Percentiles rank a stretch among this genome's conserved stretches.
Conservation (phyloP, 176 grass and related monocot species). For the Miscanthus lutarioriparius region DNA sequence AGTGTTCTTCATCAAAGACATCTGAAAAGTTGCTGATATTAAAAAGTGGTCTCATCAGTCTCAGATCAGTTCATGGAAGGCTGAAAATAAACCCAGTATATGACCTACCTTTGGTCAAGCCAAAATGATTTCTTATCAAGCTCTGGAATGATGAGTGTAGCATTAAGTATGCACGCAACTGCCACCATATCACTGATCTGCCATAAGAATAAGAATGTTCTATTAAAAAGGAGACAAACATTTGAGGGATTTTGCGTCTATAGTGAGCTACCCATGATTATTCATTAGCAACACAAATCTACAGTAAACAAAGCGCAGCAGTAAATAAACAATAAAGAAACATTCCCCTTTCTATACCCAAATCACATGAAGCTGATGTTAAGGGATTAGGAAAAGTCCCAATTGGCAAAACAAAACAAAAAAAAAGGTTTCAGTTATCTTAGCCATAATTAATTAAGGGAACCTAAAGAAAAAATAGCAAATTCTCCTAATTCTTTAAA, state of each 20-base stretch:
- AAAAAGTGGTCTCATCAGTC: constrained; percentile 28
- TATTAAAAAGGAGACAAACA: constrained; percentile 3
- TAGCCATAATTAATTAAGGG: not conserved
- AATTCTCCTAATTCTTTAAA: not conserved
- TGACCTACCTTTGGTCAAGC: constrained; percentile 72
- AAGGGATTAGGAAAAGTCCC: not conserved
- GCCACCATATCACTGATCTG: constrained; percentile 95
- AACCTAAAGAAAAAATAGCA: constrained; percentile 22
- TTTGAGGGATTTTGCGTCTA: not conserved
- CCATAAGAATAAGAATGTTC: constrained; percentile 34
- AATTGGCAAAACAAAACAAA: not conserved
- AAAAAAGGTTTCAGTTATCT: not conserved
- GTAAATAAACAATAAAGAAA: constrained; percentile 20
- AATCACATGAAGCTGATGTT: not conserved
- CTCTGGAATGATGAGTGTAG: constrained; percentile 85
- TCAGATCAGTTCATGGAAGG: constrained; percentile 19
- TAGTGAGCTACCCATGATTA: not conserved
- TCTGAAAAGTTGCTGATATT: constrained; percentile 86
- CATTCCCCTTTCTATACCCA: not conserved
- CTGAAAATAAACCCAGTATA: constrained; percentile 2
- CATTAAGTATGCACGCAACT: constrained; percentile 81
- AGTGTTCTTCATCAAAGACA: constrained; percentile 88
- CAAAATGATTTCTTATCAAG: constrained; percentile 99
- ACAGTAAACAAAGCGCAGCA: constrained; percentile 29
- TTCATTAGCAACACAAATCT: not conserved